Evolutionary conservation across 495 filamentous ascomycete species (phyloP).

Genomic region (Cetradonia linearis): DNA sequence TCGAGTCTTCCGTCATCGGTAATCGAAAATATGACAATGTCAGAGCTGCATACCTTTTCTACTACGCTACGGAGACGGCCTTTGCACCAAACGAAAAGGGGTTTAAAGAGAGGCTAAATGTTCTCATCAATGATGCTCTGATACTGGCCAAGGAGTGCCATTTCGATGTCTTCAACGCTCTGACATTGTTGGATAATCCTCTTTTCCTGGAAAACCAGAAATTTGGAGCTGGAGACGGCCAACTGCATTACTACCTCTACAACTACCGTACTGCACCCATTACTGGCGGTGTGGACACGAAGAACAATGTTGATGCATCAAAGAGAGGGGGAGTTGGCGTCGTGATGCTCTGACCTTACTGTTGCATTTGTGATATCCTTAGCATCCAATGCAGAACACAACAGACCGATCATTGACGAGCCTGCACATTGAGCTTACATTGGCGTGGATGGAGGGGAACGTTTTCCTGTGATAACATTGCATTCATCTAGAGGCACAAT

Average conservation of each 20-base stretch:
- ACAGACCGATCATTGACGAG: neutral
- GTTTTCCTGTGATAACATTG: neutral
- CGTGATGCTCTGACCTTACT: slow-evolving; percentile 55
- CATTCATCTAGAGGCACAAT: neutral
- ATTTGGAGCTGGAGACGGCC: slow-evolving; percentile 87
- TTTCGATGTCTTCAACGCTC: slow-evolving; percentile 94
- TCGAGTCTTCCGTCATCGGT: slow-evolving; percentile 84
- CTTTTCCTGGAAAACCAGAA: slow-evolving; percentile 87
- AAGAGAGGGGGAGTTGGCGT: slow-evolving; percentile 79
- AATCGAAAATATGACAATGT: slow-evolving; percentile 65
- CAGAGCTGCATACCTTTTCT: slow-evolving; percentile 87
- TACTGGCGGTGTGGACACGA: slow-evolving; percentile 68
- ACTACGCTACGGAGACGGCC: slow-evolving; percentile 82
- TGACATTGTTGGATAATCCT: slow-evolving; percentile 85
- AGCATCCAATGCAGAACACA: neutral
- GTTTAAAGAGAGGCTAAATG: slow-evolving; percentile 62
- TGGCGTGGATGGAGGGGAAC: neutral
- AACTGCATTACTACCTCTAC: slow-evolving; percentile 91
- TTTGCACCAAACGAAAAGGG: slow-evolving; percentile 49
- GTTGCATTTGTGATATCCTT: neutral
- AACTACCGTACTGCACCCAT: slow-evolving; percentile 84
- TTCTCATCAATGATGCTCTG: slow-evolving; percentile 72
- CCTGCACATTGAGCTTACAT: neutral
- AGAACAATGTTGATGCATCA: slow-evolving; percentile 61
- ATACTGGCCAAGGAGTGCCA: slow-evolving; percentile 74